Evolutionary conservation across 345 rosid species (phyloP).

Genomic region (Aethionema arabicum): DNA sequence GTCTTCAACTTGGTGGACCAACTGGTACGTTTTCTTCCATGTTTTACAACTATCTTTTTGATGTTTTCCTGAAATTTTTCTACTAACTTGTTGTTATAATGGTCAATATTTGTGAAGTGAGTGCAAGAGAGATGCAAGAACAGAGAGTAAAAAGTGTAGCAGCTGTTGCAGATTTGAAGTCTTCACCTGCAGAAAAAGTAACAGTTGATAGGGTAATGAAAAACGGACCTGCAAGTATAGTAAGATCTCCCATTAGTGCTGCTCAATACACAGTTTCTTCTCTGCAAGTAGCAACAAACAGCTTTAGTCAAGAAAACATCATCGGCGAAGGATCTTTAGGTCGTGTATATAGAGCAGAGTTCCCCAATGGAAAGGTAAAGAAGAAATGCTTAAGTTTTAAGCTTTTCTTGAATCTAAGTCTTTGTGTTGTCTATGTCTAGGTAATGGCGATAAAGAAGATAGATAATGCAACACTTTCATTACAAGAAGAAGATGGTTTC

Average conservation of each 20-base stretch:
- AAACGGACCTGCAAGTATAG: slow-evolving; percentile 67
- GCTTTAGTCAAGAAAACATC: slow-evolving; percentile 89
- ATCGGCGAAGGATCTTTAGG: slow-evolving; percentile 98
- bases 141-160: slow-evolving; percentile 63
- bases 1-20: slow-evolving; percentile 44
- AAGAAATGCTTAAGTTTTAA: background rate
- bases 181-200: slow-evolving; percentile 69
- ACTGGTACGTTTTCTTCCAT: slow-evolving; percentile 38
- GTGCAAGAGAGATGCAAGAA: slow-evolving; percentile 51
- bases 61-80: background rate
- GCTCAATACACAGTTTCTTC: slow-evolving; percentile 79
- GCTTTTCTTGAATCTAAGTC: slow-evolving; percentile 15
- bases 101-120: slow-evolving; percentile 36
- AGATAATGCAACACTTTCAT: slow-evolving; percentile 79
- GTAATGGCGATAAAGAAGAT: slow-evolving; percentile 90
- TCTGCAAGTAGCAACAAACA: slow-evolving; percentile 86
- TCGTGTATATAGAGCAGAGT: slow-evolving; percentile 93
- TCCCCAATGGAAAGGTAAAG: slow-evolving; percentile 80
- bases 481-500: slow-evolving; percentile 92
- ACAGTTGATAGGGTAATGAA: slow-evolving; percentile 59
- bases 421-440: slow-evolving; percentile 45
- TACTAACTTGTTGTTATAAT: background rate
- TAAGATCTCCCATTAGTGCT: slow-evolving; percentile 75
- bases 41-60: background rate
- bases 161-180: slow-evolving; percentile 68